These are phyloP conservation scores for Nicotiana sylvestris DNA, from an alignment of 257 asterid species.

Conservation along the genomic window DNA sequence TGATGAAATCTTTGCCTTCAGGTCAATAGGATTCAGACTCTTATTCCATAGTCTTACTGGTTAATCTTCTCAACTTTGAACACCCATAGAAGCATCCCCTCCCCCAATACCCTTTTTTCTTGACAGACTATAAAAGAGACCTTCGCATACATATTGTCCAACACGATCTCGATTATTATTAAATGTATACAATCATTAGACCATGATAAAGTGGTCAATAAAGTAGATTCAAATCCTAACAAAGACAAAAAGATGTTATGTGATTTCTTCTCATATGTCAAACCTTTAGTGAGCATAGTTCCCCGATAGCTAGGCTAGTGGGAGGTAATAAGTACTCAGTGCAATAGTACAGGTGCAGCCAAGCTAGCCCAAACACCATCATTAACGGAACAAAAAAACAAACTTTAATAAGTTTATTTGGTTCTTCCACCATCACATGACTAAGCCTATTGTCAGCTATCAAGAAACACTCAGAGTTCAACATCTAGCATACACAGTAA, in stretches of 20 bases:
- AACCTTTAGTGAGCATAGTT: neutral
- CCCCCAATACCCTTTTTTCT: neutral
- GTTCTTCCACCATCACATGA: neutral
- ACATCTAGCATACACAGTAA: neutral
- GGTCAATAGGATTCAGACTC: neutral
- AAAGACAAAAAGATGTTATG: neutral
- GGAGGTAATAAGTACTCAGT: neutral
- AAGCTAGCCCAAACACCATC: neutral
- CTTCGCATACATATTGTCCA: neutral
- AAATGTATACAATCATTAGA: neutral
- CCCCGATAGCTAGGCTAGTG: neutral
- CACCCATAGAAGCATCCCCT: neutral
- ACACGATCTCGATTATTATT: neutral
- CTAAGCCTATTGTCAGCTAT: neutral
- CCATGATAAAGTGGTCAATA: neutral
- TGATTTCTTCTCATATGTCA: neutral
- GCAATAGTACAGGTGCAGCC: neutral
- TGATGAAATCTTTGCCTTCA: neutral
- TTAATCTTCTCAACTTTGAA: neutral
- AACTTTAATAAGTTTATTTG: neutral
- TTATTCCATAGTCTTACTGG: neutral
- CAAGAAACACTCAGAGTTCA: neutral
- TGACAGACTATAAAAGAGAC: neutral
- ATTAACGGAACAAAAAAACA: neutral
- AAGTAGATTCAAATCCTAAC: neutral